Evolutionary conservation across 345 rosid genomes (phyloP).

Genomic region (Citrus maxima): DNA sequence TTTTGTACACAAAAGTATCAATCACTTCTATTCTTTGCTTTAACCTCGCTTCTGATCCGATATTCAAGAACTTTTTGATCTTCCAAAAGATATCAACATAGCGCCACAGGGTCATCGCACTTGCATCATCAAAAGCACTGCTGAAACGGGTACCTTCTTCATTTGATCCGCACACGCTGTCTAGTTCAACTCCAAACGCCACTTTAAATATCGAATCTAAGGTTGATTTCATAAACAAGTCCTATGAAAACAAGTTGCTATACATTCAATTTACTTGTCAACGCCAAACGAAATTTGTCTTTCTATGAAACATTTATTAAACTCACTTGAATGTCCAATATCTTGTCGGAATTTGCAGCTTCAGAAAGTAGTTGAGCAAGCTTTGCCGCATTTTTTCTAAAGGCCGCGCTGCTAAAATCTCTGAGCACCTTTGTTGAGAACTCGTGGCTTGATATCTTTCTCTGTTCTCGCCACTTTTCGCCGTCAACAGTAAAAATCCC

Average conservation of each 20-base stretch:
- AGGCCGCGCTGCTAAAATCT: constrained; percentile 45
- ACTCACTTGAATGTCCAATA: constrained; percentile 40
- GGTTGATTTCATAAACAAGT: constrained; percentile 57
- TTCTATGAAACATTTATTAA: neutral
- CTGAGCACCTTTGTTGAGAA: constrained; percentile 45
- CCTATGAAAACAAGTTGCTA: constrained; percentile 20
- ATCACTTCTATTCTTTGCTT: constrained; percentile 40
- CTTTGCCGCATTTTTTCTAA: constrained; percentile 33
- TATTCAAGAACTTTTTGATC: constrained; percentile 48
- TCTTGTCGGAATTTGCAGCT: constrained; percentile 21
- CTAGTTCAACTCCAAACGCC: constrained; percentile 55
- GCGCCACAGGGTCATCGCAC: constrained; percentile 40
- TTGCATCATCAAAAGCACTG: constrained; percentile 60
- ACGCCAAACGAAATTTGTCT: neutral
- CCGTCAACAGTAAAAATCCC: constrained; percentile 53
- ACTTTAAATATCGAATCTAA: constrained; percentile 63
- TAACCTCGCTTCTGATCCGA: constrained; percentile 52
- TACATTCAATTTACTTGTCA: neutral
- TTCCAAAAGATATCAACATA: constrained; percentile 57
- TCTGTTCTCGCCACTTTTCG: constrained; percentile 51
- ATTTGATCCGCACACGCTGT: constrained; percentile 49
- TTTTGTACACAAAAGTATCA: constrained; percentile 45
- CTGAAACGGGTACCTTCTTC: constrained; percentile 38
- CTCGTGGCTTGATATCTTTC: constrained; percentile 46
- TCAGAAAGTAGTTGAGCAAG: constrained; percentile 33